These are phyloP conservation scores for Astraeus odoratus DNA, from an alignment of 768 basidiomycete species.

Conservation along the genomic window DNA sequence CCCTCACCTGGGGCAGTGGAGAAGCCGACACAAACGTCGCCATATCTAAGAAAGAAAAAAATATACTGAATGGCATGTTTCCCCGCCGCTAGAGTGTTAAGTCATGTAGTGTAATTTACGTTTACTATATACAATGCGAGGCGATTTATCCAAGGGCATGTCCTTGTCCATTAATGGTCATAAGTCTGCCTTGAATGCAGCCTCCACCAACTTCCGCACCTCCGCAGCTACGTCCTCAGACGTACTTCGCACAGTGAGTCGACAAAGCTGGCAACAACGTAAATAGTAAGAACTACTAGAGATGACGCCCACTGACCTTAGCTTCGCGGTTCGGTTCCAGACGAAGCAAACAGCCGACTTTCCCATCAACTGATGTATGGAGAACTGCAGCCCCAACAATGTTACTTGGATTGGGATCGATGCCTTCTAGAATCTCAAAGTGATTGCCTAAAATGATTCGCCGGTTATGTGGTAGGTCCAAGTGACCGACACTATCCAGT, in stretches of 20 bases:
- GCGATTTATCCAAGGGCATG: slow-evolving; percentile 6
- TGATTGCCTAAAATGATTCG: slow-evolving; percentile 74
- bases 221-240: slow-evolving; percentile 82
- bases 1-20: too few relatives aligned
- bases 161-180: slow-evolving; percentile 5
- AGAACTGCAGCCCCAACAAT: slow-evolving; percentile 93
- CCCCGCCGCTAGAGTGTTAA: slow-evolving; percentile 26
- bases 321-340: slow-evolving; percentile 95
- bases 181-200: slow-evolving; percentile 27
- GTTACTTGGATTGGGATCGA: slow-evolving; percentile 94
- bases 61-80: slow-evolving; percentile 36
- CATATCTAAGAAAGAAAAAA: slow-evolving; percentile 30
- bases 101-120: slow-evolving; percentile 13
- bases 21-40: too few relatives aligned
- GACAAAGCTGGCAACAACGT: slow-evolving; percentile 58
- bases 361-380: slow-evolving; percentile 85
- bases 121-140: slow-evolving; percentile 20
- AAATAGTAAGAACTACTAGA: not conserved
- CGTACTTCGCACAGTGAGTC: slow-evolving; percentile 90
- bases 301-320: slow-evolving; percentile 49
- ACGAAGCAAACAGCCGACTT: slow-evolving; percentile 90
- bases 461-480: slow-evolving; percentile 68
- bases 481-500: slow-evolving; percentile 57
- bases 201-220: slow-evolving; percentile 49
- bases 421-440: slow-evolving; percentile 69